These are phyloP conservation scores for Rhizopus arrhizus DNA, from an alignment of 371 early-diverging fungal genomes.

Conservation along the genomic window DNA sequence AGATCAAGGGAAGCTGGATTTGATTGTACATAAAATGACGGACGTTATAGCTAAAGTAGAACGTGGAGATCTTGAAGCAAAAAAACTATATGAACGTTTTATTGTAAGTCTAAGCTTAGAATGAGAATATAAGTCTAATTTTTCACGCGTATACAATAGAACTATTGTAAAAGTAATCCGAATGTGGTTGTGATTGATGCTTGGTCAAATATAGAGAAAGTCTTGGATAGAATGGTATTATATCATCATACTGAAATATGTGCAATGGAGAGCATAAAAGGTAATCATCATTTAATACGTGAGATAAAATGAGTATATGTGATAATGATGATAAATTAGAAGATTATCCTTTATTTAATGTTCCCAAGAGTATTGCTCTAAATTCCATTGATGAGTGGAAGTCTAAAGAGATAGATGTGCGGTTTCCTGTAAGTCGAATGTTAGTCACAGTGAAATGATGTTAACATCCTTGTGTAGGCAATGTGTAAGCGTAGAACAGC, in stretches of 20 bases:
- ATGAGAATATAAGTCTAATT: not conserved
- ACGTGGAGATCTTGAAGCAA: constrained; percentile 35
- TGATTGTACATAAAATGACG: constrained; percentile 55
- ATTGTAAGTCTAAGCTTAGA: constrained; percentile 21
- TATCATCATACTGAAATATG: constrained; percentile 28
- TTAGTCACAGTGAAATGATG: no score
- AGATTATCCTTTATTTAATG: constrained; percentile 28
- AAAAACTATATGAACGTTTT: constrained; percentile 34
- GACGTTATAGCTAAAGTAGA: constrained; percentile 43
- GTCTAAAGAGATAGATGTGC: constrained; percentile 17
- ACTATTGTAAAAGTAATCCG: constrained; percentile 35
- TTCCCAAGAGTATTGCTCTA: constrained; percentile 29
- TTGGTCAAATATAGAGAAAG: constrained; percentile 40
- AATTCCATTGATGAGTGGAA: constrained; percentile 23
- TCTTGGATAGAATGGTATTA: constrained; percentile 38
- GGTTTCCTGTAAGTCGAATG: constrained; percentile 34
- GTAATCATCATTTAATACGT: constrained; percentile 3
- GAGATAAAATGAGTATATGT: no score
- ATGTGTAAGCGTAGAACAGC: constrained; percentile 53
- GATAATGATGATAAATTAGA: constrained; percentile 2
- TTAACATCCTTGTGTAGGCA: constrained; percentile 14
- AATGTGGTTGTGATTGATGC: constrained; percentile 39
- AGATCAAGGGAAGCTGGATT: constrained; percentile 39
- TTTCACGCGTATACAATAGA: constrained; percentile 12
- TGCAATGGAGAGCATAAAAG: constrained; percentile 9